phyloP scores from a whole-genome alignment of 257 asterid genomes.

The Lycium ferocissimum region DNA sequence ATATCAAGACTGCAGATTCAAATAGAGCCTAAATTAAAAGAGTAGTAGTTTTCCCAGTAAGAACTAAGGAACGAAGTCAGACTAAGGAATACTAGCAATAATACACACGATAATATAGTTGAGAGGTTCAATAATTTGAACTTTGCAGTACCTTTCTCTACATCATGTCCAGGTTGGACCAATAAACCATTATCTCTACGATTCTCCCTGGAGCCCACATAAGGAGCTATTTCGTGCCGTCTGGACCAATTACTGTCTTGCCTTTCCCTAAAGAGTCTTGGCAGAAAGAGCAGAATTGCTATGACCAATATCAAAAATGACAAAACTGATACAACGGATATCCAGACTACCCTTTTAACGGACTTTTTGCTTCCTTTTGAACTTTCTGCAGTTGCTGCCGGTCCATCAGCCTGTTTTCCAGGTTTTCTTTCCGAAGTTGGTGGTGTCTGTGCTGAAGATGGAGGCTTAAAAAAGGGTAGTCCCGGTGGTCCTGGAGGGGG shows the following conservation, averaged over 20 bases:
- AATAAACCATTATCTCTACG: constrained; percentile 58
- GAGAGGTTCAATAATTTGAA: neutral
- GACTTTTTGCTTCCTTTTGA: constrained; percentile 54
- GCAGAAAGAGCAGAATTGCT: constrained; percentile 76
- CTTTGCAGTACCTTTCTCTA: constrained; percentile 66
- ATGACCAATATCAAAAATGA: constrained; percentile 67
- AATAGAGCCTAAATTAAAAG: neutral
- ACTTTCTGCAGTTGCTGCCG: constrained; percentile 62
- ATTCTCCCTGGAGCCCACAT: constrained; percentile 68
- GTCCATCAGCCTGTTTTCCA: constrained; percentile 69
- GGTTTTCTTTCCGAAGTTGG: constrained; percentile 60
- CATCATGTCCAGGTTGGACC: constrained; percentile 59
- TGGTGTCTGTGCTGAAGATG: constrained; percentile 45
- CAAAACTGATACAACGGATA: constrained; percentile 70
- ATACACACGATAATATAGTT: constrained; percentile 1
- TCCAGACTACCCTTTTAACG: constrained; percentile 77
- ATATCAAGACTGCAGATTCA: constrained; percentile 15
- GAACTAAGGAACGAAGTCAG: neutral
- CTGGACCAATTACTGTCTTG: constrained; percentile 66
- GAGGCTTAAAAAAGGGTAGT: constrained; percentile 66
- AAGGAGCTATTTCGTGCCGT: constrained; percentile 85
- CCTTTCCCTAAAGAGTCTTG: constrained; percentile 68
- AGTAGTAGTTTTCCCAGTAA: neutral
- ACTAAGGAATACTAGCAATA: constrained; percentile 4
- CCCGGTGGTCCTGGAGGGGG: constrained; percentile 50